Conservation (phyloP, 2,329 filamentous ascomycete genomes). For the Botryosphaeria dothidea region DNA sequence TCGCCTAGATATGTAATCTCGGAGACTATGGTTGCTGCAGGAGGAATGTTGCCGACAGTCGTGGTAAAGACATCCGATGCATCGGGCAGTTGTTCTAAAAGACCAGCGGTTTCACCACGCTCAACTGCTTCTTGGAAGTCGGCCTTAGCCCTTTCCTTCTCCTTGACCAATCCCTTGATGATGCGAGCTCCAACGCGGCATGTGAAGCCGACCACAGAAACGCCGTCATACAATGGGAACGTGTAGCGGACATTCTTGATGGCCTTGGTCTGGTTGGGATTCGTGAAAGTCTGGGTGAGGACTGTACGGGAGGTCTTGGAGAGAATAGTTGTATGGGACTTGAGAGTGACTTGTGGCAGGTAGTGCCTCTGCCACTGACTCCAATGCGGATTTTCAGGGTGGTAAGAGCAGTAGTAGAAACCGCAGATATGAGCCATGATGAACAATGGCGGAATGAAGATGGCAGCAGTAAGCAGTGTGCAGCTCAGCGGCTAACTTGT, state of each 20-base stretch:
- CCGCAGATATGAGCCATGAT: constrained; percentile 26
- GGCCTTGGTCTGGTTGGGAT: constrained; percentile 48
- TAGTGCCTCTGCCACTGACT: constrained; percentile 30
- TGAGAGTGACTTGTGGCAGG: constrained; percentile 60
- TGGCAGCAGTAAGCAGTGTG: no score
- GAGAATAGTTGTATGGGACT: constrained; percentile 62
- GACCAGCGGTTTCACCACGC: constrained; percentile 61
- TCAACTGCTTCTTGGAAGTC: constrained; percentile 61
- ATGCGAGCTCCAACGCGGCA: constrained; percentile 63
- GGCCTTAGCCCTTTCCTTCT: constrained; percentile 61
- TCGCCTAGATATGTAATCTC: constrained; percentile 69
- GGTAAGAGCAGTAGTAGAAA: constrained; percentile 30
- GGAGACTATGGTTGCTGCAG: constrained; percentile 57
- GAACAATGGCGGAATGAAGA: not conserved
- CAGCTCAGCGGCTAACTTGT: no score
- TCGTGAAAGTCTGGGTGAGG: constrained; percentile 63
- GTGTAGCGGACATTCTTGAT: constrained; percentile 63
- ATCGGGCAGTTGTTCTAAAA: constrained; percentile 63
- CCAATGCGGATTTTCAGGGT: not conserved
- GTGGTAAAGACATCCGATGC: constrained; percentile 69
- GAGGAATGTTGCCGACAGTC: constrained; percentile 67
- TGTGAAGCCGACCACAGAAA: constrained; percentile 67
- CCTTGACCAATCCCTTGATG: constrained; percentile 67
- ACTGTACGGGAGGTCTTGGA: constrained; percentile 55
- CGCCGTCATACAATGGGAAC: constrained; percentile 73